Evolutionary conservation across 2,329 filamentous ascomycete species (phyloP).

Genomic region (Epichloe festucae): DNA sequence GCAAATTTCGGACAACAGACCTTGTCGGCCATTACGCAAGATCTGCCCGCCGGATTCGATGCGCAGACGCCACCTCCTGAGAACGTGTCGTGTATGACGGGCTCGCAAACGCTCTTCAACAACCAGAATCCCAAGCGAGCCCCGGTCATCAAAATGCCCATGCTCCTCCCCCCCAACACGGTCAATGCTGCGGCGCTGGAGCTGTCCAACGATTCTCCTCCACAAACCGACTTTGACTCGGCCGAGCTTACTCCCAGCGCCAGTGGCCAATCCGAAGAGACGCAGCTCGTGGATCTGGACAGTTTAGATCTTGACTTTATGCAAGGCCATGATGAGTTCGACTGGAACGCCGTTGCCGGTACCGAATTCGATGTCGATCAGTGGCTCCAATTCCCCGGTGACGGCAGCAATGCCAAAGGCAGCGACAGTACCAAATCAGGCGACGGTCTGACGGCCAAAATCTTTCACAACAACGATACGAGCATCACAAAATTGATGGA

Average conservation of each 20-base stretch:
- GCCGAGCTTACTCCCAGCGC: constrained; percentile 31
- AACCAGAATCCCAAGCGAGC: constrained; percentile 17
- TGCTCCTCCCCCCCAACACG: constrained; percentile 23
- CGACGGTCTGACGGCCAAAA: background rate
- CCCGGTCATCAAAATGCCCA: constrained; percentile 15
- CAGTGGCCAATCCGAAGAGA: constrained; percentile 29
- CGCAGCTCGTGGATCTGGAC: constrained; percentile 20
- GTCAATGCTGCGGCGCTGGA: constrained; percentile 24
- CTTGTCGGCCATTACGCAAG: constrained; percentile 23
- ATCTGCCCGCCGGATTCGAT: constrained; percentile 22
- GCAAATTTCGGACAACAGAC: constrained; percentile 20
- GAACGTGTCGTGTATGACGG: constrained; percentile 30
- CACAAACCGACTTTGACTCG: constrained; percentile 31
- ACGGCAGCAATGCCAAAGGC: constrained; percentile 29
- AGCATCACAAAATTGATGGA: constrained; percentile 16
- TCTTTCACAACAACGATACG: background rate
- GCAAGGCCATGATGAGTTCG: constrained; percentile 35
- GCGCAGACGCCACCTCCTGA: constrained; percentile 43
- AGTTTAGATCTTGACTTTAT: constrained; percentile 33
- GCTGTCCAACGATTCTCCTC: constrained; percentile 27
- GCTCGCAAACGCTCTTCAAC: constrained; percentile 27
- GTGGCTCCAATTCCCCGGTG: constrained; percentile 44
- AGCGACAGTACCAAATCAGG: constrained; percentile 11
- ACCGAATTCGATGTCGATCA: constrained; percentile 45
- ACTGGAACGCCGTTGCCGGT: constrained; percentile 39